Conservation (phyloP, 805 yeast species). For the Maudiozyma serrabonitensis region DNA sequence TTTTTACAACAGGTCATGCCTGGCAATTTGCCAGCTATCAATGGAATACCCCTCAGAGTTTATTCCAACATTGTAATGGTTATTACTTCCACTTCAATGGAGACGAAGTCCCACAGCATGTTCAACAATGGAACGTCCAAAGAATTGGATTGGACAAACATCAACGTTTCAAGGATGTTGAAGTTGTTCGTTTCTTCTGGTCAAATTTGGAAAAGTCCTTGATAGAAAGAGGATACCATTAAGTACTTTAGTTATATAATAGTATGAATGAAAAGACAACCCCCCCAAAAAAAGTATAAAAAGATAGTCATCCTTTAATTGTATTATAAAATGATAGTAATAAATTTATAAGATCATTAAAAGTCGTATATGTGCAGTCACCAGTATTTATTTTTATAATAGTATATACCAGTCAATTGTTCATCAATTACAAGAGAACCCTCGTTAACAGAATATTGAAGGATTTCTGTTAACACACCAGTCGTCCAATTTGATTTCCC, state of each 20-base stretch:
- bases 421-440: slow-evolving; percentile 60
- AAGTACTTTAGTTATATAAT: not conserved
- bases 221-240: slow-evolving; percentile 51
- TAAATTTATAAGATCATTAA: not conserved
- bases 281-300: too few relatives aligned
- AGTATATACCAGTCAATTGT: slow-evolving; percentile 55
- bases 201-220: slow-evolving; percentile 66
- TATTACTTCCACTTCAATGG: slow-evolving; percentile 67
- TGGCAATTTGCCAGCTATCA: slow-evolving; percentile 94
- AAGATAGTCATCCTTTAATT: too few relatives aligned
- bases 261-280: too few relatives aligned
- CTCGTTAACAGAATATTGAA: slow-evolving; percentile 45
- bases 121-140: slow-evolving; percentile 84
- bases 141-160: slow-evolving; percentile 69
- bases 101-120: slow-evolving; percentile 66
- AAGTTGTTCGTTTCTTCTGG: slow-evolving; percentile 82
- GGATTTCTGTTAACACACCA: slow-evolving; percentile 53
- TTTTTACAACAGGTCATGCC: slow-evolving; percentile 91
- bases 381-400: slow-evolving; percentile 41
- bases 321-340: too few relatives aligned
- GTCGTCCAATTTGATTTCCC: slow-evolving; percentile 51
- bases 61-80: slow-evolving; percentile 81
- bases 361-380: not conserved
- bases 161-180: slow-evolving; percentile 80
- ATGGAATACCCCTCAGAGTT: slow-evolving; percentile 65